A percentile compares a stretch with the other conserved stretches of the same genome.
These are phyloP conservation scores for Teratosphaeria epicoccoides DNA, from an alignment of 2,329 filamentous ascomycete species.

Conservation along the genomic window DNA sequence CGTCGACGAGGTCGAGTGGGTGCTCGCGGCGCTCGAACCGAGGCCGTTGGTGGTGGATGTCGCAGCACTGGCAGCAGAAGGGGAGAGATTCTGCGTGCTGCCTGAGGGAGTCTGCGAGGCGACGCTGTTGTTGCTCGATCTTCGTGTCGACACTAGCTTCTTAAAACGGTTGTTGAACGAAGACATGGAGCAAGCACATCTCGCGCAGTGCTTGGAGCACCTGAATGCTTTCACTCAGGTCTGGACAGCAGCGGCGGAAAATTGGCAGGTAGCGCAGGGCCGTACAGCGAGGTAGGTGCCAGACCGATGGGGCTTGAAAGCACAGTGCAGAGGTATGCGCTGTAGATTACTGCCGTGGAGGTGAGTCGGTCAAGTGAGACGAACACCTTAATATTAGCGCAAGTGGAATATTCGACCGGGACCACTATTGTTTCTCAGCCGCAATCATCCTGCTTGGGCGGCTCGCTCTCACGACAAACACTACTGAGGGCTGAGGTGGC, in stretches of 20 bases:
- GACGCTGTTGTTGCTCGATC: constrained; percentile 45
- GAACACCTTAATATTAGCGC: neutral
- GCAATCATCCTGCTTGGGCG: neutral
- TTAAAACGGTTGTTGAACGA: constrained; percentile 72
- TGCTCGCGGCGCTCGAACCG: constrained; percentile 26
- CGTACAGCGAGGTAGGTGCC: neutral
- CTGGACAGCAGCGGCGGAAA: neutral
- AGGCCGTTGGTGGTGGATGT: constrained; percentile 25
- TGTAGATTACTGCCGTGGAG: neutral
- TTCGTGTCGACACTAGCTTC: constrained; percentile 70
- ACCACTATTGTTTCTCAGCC: neutral
- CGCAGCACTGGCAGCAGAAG: constrained; percentile 17
- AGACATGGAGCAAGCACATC: constrained; percentile 28
- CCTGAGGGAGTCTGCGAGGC: constrained; percentile 51
- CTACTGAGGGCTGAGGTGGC: neutral
- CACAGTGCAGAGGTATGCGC: neutral
- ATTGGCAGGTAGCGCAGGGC: neutral
- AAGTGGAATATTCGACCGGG: neutral
- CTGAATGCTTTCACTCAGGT: neutral
- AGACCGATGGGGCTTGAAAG: neutral
- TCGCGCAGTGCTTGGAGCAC: neutral
- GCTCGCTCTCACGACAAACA: neutral
- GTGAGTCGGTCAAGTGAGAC: neutral
- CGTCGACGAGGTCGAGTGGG: constrained; percentile 4
- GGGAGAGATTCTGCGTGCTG: constrained; percentile 28